Evolutionary conservation across 2,329 filamentous ascomycete species (phyloP).

Genomic region (Exophiala aquamarina): DNA sequence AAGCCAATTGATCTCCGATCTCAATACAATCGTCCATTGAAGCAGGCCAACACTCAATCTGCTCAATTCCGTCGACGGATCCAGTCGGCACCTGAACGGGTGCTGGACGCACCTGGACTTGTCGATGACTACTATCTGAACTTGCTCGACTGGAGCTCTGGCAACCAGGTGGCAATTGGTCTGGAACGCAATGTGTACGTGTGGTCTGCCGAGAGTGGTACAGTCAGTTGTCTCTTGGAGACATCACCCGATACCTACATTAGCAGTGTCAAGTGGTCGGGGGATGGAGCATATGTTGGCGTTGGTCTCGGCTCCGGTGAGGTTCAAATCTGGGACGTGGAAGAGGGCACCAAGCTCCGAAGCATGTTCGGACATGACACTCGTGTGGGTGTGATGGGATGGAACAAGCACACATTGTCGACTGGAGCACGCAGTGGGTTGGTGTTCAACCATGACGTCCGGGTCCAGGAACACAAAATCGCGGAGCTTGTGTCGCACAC

Average conservation of each 20-base stretch:
- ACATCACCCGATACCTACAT: conserved; percentile 89
- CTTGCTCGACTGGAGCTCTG: conserved; percentile 95
- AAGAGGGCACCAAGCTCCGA: conserved; percentile 90
- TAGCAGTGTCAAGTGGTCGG: conserved; percentile 98
- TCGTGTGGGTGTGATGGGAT: conserved; percentile 96
- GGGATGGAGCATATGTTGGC: conserved; percentile 92
- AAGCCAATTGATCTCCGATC: conserved; percentile 97
- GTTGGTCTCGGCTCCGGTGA: conserved; percentile 94
- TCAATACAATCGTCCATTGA: conserved; percentile 96
- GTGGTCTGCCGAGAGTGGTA: conserved; percentile 93
- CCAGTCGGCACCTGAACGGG: conserved; percentile 90
- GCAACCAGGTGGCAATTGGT: conserved; percentile 96
- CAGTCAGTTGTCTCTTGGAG: conserved; percentile 85
- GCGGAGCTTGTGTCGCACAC: conserved; percentile 96
- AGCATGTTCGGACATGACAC: conserved; percentile 99
- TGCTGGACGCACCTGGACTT: conserved; percentile 91
- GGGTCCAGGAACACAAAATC: conserved; percentile 95
- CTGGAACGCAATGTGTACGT: conserved; percentile 97
- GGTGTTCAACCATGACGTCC: conserved; percentile 92
- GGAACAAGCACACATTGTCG: conserved; percentile 97
- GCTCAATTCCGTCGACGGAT: conserved; percentile 90
- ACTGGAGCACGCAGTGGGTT: conserved; percentile 92
- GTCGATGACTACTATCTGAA: conserved; percentile 99
- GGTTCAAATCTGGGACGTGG: conserved; percentile 77
- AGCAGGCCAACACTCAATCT: conserved; percentile 68